Base-by-base conservation (phyloP, 75 land plant species). In the Sequoiadendron giganteum region DNA sequence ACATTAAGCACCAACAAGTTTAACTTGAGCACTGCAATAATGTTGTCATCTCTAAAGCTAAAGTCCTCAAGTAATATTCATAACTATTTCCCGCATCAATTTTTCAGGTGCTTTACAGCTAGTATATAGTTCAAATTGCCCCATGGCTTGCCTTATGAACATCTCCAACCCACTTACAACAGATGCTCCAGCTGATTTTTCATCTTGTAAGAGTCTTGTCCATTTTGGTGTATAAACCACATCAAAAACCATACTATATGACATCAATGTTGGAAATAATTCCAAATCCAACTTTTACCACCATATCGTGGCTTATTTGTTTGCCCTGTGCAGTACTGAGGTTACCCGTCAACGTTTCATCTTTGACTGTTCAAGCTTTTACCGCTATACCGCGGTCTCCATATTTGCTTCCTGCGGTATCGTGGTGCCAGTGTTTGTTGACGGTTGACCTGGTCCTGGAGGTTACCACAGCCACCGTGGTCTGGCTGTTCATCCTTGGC, bases 91-190 rank as follows among this genome's bases (percentile, higher is more conserved):
- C 83, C 93, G 87, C 91, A 92, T 90, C 82, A 90, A 40, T 16
- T 90, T 86, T 65, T 90, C 93, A 54, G 93, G 91, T 73, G 89
- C 97, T 77, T 95, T 93, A 79, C 92, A 87, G 25, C 94, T 95
- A 10, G 99, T 96, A 90, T 96, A 98, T 83, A 92, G 89, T 84
- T 94, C 95, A 87, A 92, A 98, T 81, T 98, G 99, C 30, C 93
- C 94, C 87, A 93, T 93, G 42, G 99, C 99, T 83, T 98, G 99
- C 36, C 98, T 90, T 15, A 94, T 91, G 89, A 98, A 98, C 99
- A 96, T 98, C 90, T 98, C 99, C 87, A 94, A 14, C 68, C 99
- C 99, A 85, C 96, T 90, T 45, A 97, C 99, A 49, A 86, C 88
- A 38, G 83, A 88, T 7, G 95, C 98, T 79, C 99, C 99, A 49